Evolutionary conservation across 1,139 yeast genomes (phyloP), one percentile per base, ranked within the genome.

Genomic region (Saccharomyces uvarum): DNA sequence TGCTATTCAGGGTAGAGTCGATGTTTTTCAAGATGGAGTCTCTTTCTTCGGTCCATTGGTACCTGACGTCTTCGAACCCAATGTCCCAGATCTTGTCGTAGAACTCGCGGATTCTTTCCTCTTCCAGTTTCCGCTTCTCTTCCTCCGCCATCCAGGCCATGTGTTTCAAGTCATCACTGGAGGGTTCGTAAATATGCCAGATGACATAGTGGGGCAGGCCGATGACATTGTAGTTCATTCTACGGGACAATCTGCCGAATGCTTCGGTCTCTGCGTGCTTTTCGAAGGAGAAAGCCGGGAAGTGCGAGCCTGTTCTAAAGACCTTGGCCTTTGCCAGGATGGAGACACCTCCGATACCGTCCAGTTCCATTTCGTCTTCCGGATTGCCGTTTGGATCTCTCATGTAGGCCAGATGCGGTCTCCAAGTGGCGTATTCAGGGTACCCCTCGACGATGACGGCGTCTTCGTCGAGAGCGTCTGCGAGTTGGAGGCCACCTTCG

Each of bases 61-160:
- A 75, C 60, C 79, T 80, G 53, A 86, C 88, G 66, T 85, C 88
- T 62, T 82, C 84, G 68, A 86, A 88, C 2, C 91, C 96, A 60
- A 81, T 78, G 59, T 77, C 80, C 88, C 91, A 88, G 28, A 84
- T 82, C 65, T 82, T 82, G 63, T 86, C 85, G 70, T 86, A 87
- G 56, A 84, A 81, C 67, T 83, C 83, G 63, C 80, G 80, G 56
- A 83, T 75, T 67, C 81, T 79, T 51, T 80, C 82, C 65, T 86
- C 89, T 68, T 82, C 86, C 59, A 79, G 75, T 62, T 81, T 83
- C 60, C 95, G 80, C 55, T 82, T 83, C 70, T 89, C 96, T 70
- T 89, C 96, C 64, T 87, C 81, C 0, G 95, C 96, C 96, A 89
- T 87, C 96, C 96, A 88, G 69, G 87, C 96, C 96, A 89, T 89